Conservation (phyloP, 106 monocot genomes). For the Vanilla planifolia region DNA sequence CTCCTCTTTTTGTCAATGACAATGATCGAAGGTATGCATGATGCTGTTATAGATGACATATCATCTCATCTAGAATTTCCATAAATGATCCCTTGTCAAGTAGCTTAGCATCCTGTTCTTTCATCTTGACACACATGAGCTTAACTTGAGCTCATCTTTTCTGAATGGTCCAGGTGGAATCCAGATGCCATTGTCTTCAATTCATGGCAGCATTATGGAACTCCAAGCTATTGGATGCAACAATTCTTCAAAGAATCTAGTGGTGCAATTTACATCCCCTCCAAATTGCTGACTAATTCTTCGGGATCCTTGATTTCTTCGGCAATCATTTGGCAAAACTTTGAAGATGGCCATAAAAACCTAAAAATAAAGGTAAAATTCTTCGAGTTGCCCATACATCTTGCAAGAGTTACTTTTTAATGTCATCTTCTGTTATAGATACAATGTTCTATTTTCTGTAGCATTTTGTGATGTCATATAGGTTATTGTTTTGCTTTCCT, state of each 20-base stretch:
- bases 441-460: not conserved
- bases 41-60: not conserved
- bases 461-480: too few species aligned
- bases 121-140: not conserved
- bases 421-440: not conserved
- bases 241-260: conserved; percentile 80
- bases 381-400: not conserved
- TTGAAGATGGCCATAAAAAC: conserved; percentile 32
- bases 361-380: conserved; percentile 72
- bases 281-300: conserved; percentile 31
- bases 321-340: conserved; percentile 53
- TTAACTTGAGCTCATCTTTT: not conserved
- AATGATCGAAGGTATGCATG: conserved; percentile 69
- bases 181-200: conserved; percentile 97
- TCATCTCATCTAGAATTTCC: not conserved
- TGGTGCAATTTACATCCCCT: conserved; percentile 56
- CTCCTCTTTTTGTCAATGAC: conserved; percentile 92
- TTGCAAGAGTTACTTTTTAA: not conserved
- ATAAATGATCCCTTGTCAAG: not conserved
- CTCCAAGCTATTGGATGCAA: conserved; percentile 99
- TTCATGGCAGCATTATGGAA: conserved; percentile 84
- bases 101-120: not conserved
- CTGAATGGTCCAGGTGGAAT: conserved; percentile 47
- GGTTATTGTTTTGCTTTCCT: too few species aligned
- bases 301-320: conserved; percentile 57